Percentiles rank a stretch among this genome's conserved stretches.
Evolutionary conservation across 441 rosid genomes (phyloP).

Genomic region (Lepidium campestre): DNA sequence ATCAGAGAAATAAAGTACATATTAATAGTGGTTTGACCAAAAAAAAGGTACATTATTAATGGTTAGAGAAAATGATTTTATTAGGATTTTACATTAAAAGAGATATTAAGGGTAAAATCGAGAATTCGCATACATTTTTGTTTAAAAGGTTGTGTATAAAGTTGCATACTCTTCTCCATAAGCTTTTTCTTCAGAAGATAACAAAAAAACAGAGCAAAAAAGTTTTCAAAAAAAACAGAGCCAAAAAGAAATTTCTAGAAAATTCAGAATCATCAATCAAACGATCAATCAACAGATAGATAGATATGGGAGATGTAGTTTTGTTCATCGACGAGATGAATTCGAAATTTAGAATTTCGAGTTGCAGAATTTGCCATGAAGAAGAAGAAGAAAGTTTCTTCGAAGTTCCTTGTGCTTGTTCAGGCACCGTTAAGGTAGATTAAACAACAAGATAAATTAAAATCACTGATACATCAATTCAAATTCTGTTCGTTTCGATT

Average conservation of each 20-base stretch:
- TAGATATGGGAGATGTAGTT: constrained; percentile 54
- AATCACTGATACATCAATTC: background rate
- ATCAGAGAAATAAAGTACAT: background rate
- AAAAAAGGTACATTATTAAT: no score
- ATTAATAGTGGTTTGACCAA: no score
- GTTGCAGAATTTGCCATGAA: constrained; percentile 88
- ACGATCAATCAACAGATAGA: background rate
- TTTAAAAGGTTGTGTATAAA: background rate
- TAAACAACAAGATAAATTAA: background rate
- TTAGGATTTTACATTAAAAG: background rate
- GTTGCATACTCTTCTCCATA: constrained; percentile 8
- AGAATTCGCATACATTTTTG: background rate
- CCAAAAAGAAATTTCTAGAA: background rate
- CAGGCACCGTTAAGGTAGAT: constrained; percentile 84
- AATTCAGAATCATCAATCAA: background rate
- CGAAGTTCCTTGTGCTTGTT: constrained; percentile 93
- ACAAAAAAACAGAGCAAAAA: constrained; percentile 4
- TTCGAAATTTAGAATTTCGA: constrained; percentile 36
- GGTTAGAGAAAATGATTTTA: background rate
- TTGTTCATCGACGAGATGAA: constrained; percentile 38
- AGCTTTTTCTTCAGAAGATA: background rate
- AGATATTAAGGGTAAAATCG: constrained; percentile 14
- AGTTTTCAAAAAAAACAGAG: background rate
- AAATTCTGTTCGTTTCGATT: background rate
- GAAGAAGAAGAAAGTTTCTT: constrained; percentile 76